Evolutionary conservation across 163 green algal species (phyloP), one percentile per base, ranked within the genome.

Genomic region (Scenedesmus sp.): DNA sequence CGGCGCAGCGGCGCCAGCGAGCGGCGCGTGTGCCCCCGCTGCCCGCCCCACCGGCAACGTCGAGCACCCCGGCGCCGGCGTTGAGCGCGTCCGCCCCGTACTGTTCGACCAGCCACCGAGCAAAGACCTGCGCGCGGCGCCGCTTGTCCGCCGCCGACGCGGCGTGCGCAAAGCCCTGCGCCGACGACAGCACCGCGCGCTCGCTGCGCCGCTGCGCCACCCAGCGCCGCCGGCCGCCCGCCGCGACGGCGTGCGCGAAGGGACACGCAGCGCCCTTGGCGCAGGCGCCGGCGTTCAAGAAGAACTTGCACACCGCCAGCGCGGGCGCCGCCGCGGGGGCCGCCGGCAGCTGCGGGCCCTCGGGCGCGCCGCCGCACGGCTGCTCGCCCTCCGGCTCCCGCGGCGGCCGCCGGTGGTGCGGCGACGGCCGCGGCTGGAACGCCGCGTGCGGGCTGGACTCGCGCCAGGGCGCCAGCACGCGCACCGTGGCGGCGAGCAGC

Each of bases 21-120:
- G 47, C 14, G n/a, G n/a, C n/a, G n/a, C 47, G n/a, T 26, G 5
- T 60, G 51, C 51, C 18, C 9, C 51, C 18, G 20, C 51, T 60
- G 33, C 33, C 29, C 24, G 50, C 44, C 70, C 58, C 81, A 76
- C 85, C 87, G 45, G 87, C 87, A 18, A 91, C 77, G 31, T 91
- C 87, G 57, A 91, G 74, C 58, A 91, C 87, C 0, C 87, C 87
- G 18, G 75, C 48, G 7, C 83, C 83, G 5, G 29, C 29, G 63
- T 77, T 83, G 2, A 90, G 83, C 14, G 33, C 24, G 18, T 85
- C 80, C 39, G 22, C 36, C 14, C 83, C 78, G 45, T 70, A 89
- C 29, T 45, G 83, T 26, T 63, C 36, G 33, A 89, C 60, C 50
- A 90, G 75, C 84, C 84, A 89, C n/a, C 67, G 53, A 20, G 77